A percentile compares a stretch with the other conserved stretches of the same genome.
phyloP scores from a whole-genome alignment of 352 stramenopile genomes.

The Pythium apleroticum region DNA sequence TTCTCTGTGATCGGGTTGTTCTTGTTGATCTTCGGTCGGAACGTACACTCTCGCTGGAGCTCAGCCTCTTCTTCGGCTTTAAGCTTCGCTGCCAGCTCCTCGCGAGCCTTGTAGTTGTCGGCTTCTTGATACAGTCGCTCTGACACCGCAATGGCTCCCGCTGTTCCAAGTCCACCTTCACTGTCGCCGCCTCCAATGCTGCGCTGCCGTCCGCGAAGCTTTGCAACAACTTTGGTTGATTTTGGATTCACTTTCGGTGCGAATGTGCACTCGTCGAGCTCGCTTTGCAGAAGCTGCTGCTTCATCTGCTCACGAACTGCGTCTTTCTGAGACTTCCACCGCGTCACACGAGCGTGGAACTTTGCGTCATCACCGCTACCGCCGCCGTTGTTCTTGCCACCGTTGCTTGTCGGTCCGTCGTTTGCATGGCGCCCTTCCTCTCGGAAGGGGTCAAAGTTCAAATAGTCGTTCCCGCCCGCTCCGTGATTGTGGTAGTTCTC shows the following conservation, averaged over 20 bases:
- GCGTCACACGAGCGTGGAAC: conserved; percentile 72
- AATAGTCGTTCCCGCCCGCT: not conserved
- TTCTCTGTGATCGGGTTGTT: conserved; percentile 40
- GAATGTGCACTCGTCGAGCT: conserved; percentile 81
- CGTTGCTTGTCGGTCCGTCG: not conserved
- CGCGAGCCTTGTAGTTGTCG: conserved; percentile 69
- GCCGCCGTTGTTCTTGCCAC: conserved; percentile 11
- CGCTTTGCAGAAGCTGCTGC: conserved; percentile 69
- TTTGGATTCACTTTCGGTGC: conserved; percentile 72
- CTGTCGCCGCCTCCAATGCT: conserved; percentile 13
- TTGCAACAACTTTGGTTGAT: conserved; percentile 67
- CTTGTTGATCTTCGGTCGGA: conserved; percentile 64
- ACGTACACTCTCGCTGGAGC: conserved; percentile 73
- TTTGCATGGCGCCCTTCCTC: conserved; percentile 3
- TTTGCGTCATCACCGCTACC: conserved; percentile 33
- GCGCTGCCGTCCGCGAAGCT: conserved; percentile 46
- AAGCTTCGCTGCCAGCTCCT: conserved; percentile 59
- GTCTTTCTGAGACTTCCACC: conserved; percentile 81
- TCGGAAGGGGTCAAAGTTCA: conserved; percentile 17
- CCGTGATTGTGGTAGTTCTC: conserved; percentile 15
- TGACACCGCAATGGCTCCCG: conserved; percentile 38
- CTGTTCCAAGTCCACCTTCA: conserved; percentile 27
- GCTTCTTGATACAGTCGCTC: conserved; percentile 79
- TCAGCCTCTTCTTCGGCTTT: conserved; percentile 75
- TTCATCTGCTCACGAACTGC: conserved; percentile 76